Evolutionary conservation across 352 stramenopile species (phyloP).

Genomic region (Blastocystis sp.): DNA sequence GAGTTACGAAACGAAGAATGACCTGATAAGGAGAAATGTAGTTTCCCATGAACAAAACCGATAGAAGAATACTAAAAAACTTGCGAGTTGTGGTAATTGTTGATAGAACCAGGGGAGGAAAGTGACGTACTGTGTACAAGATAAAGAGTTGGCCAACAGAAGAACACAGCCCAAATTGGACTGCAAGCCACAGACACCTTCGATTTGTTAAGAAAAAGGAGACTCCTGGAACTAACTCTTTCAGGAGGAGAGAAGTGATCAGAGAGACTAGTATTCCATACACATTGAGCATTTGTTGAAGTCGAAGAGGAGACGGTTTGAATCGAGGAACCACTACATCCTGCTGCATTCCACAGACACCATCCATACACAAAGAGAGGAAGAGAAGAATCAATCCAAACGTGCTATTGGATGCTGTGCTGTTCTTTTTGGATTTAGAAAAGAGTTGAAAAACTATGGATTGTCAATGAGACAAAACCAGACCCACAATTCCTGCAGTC

Average conservation of each 20-base stretch:
- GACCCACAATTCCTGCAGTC: slow-evolving; percentile 64
- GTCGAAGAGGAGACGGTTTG: slow-evolving; percentile 70
- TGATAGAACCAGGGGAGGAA: slow-evolving; percentile 84
- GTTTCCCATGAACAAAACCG: slow-evolving; percentile 90
- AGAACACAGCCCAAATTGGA: slow-evolving; percentile 82
- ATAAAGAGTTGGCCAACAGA: slow-evolving; percentile 96
- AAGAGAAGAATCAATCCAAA: slow-evolving; percentile 80
- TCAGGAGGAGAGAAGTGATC: background rate
- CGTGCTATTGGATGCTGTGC: slow-evolving; percentile 74
- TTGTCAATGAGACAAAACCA: too few relatives aligned
- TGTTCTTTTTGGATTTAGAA: slow-evolving; percentile 61
- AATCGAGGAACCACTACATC: slow-evolving; percentile 76
- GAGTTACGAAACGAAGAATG: background rate
- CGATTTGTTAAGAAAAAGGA: background rate
- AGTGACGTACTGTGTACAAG: slow-evolving; percentile 95
- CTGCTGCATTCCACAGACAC: slow-evolving; percentile 70
- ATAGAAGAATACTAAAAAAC: slow-evolving; percentile 99
- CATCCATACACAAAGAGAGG: slow-evolving; percentile 84
- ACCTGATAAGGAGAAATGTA: slow-evolving; percentile 70
- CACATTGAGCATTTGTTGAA: slow-evolving; percentile 72
- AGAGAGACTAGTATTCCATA: slow-evolving; percentile 70
- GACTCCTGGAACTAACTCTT: slow-evolving; percentile 69
- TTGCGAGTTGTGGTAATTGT: slow-evolving; percentile 99
- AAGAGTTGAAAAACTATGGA: slow-evolving; percentile 74
- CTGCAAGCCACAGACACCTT: slow-evolving; percentile 36